phyloP scores from a whole-genome alignment of 78 protist genomes.

The Emiliania huxleyi region DNA sequence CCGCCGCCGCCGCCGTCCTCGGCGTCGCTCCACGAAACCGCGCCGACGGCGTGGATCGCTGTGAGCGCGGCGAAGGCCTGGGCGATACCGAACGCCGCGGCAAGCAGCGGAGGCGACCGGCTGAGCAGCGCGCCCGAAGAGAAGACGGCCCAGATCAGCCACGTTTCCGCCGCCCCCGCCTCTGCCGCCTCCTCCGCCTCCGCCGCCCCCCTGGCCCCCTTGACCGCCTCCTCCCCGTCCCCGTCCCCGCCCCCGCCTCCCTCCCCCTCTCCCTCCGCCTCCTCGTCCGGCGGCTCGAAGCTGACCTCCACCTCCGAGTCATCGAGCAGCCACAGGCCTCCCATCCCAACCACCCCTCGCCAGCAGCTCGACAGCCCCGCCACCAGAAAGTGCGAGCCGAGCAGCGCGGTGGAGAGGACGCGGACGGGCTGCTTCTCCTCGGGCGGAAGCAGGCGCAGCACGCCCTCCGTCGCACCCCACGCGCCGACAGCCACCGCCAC shows the following conservation, averaged over 20 bases:
- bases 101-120: no score
- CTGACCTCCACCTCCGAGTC: not conserved
- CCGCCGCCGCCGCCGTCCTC: no score
- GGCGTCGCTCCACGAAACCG: no score
- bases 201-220: no score
- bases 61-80: no score
- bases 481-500: not conserved
- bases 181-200: no score
- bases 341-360: not conserved
- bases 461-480: not conserved
- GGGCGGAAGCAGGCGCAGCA: not conserved
- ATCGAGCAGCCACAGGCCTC: not conserved
- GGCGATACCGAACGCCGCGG: no score
- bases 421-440: not conserved
- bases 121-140: no score
- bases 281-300: not conserved
- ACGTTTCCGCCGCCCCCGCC: no score
- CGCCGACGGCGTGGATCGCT: no score
- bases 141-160: no score
- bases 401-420: not conserved
- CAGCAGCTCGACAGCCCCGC: not conserved
- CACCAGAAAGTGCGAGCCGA: not conserved
- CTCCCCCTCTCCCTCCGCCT: not conserved
- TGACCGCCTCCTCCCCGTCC: no score
- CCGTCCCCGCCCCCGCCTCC: not conserved